A percentile compares a stretch with the other conserved stretches of the same genome.
Conservation (phyloP, 345 rosid species). For the Ricinus communis region DNA sequence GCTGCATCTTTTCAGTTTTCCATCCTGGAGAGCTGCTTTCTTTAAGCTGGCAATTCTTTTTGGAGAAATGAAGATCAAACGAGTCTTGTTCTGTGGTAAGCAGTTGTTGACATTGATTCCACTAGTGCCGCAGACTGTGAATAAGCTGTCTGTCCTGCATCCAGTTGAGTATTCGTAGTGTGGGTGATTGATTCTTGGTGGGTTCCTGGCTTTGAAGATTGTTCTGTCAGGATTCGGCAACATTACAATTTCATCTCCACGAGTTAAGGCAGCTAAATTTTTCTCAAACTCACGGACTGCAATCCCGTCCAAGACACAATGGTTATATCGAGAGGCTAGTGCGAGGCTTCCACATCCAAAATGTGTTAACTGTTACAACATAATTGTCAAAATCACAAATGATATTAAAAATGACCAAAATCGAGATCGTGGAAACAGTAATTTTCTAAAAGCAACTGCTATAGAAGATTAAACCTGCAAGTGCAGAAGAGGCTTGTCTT, state of each 20-base stretch:
- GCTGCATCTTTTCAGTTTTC: conserved; percentile 10
- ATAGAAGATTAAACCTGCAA: conserved; percentile 15
- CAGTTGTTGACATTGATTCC: background rate
- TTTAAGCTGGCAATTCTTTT: conserved; percentile 12
- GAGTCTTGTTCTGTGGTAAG: background rate
- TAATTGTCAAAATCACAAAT: background rate
- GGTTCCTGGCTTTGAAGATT: conserved; percentile 21
- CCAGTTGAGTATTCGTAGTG: conserved; percentile 21
- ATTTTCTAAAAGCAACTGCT: too few species aligned
- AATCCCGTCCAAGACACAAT: conserved; percentile 23
- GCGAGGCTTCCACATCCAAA: conserved; percentile 34
- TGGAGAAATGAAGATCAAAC: conserved; percentile 8
- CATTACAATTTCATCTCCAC: background rate
- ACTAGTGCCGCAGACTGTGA: conserved; percentile 5
- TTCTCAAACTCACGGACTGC: conserved; percentile 10
- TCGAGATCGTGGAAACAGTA: too few species aligned
- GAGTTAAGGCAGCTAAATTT: conserved; percentile 20
- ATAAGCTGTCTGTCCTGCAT: background rate
- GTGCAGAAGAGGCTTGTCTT: conserved; percentile 13
- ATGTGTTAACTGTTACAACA: conserved; percentile 16
- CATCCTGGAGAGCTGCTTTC: conserved; percentile 8
- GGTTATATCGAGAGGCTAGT: conserved; percentile 22
- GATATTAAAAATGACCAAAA: too few species aligned
- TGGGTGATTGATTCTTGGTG: conserved; percentile 21
- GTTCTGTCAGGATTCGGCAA: conserved; percentile 22